Conservation (phyloP, 495 filamentous ascomycete genomes). For the Lichina pygmaea region DNA sequence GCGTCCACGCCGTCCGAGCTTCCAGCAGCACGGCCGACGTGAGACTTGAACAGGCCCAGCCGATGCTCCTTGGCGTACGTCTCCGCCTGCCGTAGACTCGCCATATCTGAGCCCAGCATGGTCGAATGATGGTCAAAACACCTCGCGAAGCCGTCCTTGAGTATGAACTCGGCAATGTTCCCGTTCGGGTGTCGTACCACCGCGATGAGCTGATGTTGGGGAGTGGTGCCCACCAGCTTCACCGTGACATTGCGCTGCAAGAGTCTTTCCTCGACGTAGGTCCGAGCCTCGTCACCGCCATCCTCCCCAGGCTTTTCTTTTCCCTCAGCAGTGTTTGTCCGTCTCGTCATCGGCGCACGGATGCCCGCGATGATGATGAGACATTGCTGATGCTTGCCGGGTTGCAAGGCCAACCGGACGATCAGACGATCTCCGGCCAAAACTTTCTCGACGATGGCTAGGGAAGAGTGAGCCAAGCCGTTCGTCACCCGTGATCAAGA, state of each 20-base stretch:
- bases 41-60: slow-evolving; percentile 49
- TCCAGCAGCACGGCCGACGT: slow-evolving; percentile 30
- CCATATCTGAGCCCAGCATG: slow-evolving; percentile 68
- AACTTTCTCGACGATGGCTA: slow-evolving; percentile 55
- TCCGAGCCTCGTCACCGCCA: slow-evolving; percentile 58
- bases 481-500: neutral
- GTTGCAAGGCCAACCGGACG: slow-evolving; percentile 47
- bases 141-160: slow-evolving; percentile 66
- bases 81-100: slow-evolving; percentile 60
- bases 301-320: slow-evolving; percentile 65
- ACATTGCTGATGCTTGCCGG: slow-evolving; percentile 57
- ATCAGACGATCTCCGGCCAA: slow-evolving; percentile 74
- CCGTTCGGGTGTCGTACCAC: slow-evolving; percentile 65
- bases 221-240: slow-evolving; percentile 58
- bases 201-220: slow-evolving; percentile 61
- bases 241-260: slow-evolving; percentile 66
- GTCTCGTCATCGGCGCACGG: slow-evolving; percentile 59
- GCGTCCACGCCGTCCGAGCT: slow-evolving; percentile 39
- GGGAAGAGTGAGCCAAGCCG: neutral
- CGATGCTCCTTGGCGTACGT: slow-evolving; percentile 51
- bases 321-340: slow-evolving; percentile 45
- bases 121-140: slow-evolving; percentile 89
- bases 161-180: slow-evolving; percentile 68
- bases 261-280: slow-evolving; percentile 62
- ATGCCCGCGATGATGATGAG: slow-evolving; percentile 79